Evolutionary conservation across 1,284 basidiomycete species (phyloP).

Genomic region (Bothia castanella): DNA sequence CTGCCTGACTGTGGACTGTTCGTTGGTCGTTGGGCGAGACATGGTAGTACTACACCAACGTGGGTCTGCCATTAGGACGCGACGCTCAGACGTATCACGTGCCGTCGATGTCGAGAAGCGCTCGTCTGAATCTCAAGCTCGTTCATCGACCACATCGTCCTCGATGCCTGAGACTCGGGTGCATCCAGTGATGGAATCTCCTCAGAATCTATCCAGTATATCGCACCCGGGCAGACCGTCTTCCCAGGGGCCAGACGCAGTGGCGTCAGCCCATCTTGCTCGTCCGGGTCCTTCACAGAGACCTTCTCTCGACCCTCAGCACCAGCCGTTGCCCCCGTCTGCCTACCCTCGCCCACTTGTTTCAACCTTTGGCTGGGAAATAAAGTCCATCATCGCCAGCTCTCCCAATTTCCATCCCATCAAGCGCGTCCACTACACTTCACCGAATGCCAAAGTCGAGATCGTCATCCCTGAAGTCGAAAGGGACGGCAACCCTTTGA

Average conservation of each 20-base stretch:
- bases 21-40: slow-evolving; percentile 34
- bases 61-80: neutral
- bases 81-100: slow-evolving; percentile 26
- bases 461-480: slow-evolving; percentile 47
- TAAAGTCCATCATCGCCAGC: slow-evolving; percentile 39
- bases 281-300: neutral
- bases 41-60: slow-evolving; percentile 22
- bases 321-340: neutral
- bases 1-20: slow-evolving; percentile 12
- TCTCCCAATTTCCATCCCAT: slow-evolving; percentile 29
- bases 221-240: neutral
- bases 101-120: too few species aligned
- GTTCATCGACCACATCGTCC: neutral
- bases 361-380: slow-evolving; percentile 51
- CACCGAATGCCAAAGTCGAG: slow-evolving; percentile 27
- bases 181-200: neutral
- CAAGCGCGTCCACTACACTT: slow-evolving; percentile 38
- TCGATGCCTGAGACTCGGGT: neutral
- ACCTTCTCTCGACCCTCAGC: neutral
- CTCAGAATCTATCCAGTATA: neutral
- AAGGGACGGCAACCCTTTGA: slow-evolving; percentile 49
- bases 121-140: too few species aligned
- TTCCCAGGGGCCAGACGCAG: slow-evolving; percentile 8
- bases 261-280: neutral
- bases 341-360: slow-evolving; percentile 25